phyloP scores from a whole-genome alignment of 2,329 filamentous ascomycete genomes.

The Talaromyces islandicus region DNA sequence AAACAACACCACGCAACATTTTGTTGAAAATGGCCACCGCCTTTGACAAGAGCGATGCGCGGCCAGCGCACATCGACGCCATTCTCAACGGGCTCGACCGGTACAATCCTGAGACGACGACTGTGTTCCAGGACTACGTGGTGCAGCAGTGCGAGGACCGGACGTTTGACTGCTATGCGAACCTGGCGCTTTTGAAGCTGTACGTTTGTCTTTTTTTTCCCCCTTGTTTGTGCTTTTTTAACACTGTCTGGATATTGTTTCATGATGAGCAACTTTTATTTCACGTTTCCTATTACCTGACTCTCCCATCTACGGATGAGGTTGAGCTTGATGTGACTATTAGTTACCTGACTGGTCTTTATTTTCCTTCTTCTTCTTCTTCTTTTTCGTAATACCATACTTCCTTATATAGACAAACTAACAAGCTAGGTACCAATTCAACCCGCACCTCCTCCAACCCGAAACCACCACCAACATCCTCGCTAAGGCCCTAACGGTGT shows the following conservation, averaged over 20 bases:
- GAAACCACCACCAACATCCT: slow-evolving; percentile 98
- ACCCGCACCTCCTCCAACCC: slow-evolving; percentile 93
- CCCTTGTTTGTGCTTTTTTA: neutral
- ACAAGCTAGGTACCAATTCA: slow-evolving; percentile 84
- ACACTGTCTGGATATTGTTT: slow-evolving; percentile 1
- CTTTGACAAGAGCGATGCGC: slow-evolving; percentile 84
- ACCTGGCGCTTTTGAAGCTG: slow-evolving; percentile 94
- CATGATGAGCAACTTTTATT: slow-evolving; percentile 65
- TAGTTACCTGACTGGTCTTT: slow-evolving; percentile 62
- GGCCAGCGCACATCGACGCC: slow-evolving; percentile 83
- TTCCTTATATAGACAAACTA: neutral
- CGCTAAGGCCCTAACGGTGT: slow-evolving; percentile 94
- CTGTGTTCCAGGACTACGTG: slow-evolving; percentile 90
- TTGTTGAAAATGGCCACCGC: slow-evolving; percentile 31
- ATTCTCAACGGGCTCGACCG: slow-evolving; percentile 97
- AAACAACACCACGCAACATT: neutral
- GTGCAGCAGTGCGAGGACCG: slow-evolving; percentile 90
- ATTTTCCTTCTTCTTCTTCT: neutral
- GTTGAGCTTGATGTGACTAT: slow-evolving; percentile 63
- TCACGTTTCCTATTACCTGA: slow-evolving; percentile 99
- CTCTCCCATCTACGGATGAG: slow-evolving; percentile 42
- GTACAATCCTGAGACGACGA: slow-evolving; percentile 97
- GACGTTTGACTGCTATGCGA: slow-evolving; percentile 93
- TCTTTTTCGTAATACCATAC: neutral
- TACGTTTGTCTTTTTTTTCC: slow-evolving; percentile 44